Percentiles rank a stretch among this genome's conserved stretches.
Conservation (phyloP, 495 filamentous ascomycete genomes). For the Penicillium canariense region DNA sequence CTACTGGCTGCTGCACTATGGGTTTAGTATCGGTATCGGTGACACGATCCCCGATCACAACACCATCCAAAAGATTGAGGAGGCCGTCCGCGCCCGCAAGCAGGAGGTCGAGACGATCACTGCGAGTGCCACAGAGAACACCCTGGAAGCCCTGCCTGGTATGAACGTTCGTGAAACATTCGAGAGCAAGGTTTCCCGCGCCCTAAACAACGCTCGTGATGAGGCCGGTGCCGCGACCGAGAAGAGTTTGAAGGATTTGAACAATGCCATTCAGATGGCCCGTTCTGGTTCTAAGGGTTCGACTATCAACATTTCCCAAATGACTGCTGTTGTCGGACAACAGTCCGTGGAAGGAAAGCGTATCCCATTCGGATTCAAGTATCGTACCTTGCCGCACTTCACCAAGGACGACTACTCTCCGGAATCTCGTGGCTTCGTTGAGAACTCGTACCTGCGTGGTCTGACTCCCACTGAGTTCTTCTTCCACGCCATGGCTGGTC, state of each 20-base stretch:
- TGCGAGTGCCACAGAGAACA: slow-evolving; percentile 72
- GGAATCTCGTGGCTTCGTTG: slow-evolving; percentile 94
- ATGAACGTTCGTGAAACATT: slow-evolving; percentile 99
- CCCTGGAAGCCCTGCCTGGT: slow-evolving; percentile 84
- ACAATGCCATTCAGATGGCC: slow-evolving; percentile 96
- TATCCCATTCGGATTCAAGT: slow-evolving; percentile 99
- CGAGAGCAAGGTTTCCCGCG: slow-evolving; percentile 90
- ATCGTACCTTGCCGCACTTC: slow-evolving; percentile 94
- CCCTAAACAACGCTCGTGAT: slow-evolving; percentile 93
- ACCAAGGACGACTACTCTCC: slow-evolving; percentile 99
- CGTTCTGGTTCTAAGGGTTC: slow-evolving; percentile 95
- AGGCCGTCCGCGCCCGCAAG: slow-evolving; percentile 76
- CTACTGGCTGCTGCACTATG: slow-evolving; percentile 98
- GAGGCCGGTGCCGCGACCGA: slow-evolving; percentile 89
- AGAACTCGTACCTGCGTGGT: slow-evolving; percentile 97
- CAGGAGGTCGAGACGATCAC: slow-evolving; percentile 72
- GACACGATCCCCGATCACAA: slow-evolving; percentile 88
- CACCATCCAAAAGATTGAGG: slow-evolving; percentile 80
- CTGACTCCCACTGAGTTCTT: slow-evolving; percentile 96
- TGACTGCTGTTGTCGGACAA: slow-evolving; percentile 95
- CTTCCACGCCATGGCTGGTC: slow-evolving; percentile 99
- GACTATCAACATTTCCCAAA: slow-evolving; percentile 98
- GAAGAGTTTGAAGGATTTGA: slow-evolving; percentile 87
- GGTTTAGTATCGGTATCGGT: slow-evolving; percentile 97
- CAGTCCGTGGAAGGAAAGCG: slow-evolving; percentile 98